These are phyloP conservation scores for Lobulomyces angularis DNA, from an alignment of 192 early-diverging fungal species.

Conservation along the genomic window DNA sequence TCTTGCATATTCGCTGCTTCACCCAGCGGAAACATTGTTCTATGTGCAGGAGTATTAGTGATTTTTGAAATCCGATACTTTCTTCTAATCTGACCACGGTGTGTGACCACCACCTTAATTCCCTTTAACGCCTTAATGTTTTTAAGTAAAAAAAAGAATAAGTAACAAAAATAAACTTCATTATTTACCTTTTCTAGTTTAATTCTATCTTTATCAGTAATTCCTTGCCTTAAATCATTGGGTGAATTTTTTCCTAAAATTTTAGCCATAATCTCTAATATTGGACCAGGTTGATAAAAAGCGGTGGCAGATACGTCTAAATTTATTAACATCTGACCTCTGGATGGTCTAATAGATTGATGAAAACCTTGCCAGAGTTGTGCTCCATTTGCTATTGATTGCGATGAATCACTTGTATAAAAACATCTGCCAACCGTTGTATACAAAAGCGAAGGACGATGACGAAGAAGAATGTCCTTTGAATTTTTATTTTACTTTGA, in stretches of 20 bases:
- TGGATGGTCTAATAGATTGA: conserved; percentile 67
- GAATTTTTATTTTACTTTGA: conserved; percentile 18
- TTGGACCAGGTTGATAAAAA: conserved; percentile 45
- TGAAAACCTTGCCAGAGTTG: conserved; percentile 92
- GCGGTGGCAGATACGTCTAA: conserved; percentile 49
- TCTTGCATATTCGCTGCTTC: conserved; percentile 28
- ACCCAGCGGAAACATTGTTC: conserved; percentile 52
- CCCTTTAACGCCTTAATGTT: conserved; percentile 26
- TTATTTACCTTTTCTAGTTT: conserved; percentile 30
- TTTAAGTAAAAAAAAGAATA: neutral
- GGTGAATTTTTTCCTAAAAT: conserved; percentile 43
- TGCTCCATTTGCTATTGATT: conserved; percentile 54
- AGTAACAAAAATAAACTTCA: neutral
- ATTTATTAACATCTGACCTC: conserved; percentile 49
- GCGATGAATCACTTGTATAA: conserved; percentile 59
- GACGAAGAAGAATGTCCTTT: conserved; percentile 67
- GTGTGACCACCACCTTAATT: conserved; percentile 37
- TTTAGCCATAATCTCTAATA: conserved; percentile 58
- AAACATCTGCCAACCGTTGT: conserved; percentile 78
- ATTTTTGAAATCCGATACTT: conserved; percentile 62
- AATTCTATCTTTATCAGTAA: conserved; percentile 33
- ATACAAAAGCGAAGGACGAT: conserved; percentile 66
- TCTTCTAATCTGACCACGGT: conserved; percentile 49
- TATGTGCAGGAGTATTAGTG: conserved; percentile 48
- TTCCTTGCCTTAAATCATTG: conserved; percentile 25